A percentile compares a stretch with the other conserved stretches of the same genome.
These are phyloP conservation scores for Candida maesae DNA, from an alignment of 805 yeast species.

Conservation along the genomic window DNA sequence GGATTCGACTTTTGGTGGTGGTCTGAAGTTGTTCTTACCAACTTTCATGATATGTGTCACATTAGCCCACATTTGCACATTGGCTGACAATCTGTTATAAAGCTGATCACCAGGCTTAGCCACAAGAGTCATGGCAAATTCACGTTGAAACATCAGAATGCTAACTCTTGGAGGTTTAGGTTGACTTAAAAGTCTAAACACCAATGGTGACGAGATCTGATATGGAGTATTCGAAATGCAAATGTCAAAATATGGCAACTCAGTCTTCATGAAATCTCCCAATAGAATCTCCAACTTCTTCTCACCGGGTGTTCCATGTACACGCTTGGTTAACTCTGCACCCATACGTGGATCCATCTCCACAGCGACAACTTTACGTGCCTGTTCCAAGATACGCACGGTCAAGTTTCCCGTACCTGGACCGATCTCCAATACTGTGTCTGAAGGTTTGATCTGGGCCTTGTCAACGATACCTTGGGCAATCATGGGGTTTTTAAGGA, in stretches of 20 bases:
- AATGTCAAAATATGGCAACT: conserved; percentile 89
- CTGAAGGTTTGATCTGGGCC: conserved; percentile 89
- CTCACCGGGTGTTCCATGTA: conserved; percentile 92
- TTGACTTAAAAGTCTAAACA: conserved; percentile 84
- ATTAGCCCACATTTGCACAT: conserved; percentile 99
- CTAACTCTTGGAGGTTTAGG: conserved; percentile 95
- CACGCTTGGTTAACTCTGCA: conserved; percentile 95
- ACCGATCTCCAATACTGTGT: conserved; percentile 92
- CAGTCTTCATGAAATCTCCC: conserved; percentile 96
- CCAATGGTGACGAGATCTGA: conserved; percentile 95
- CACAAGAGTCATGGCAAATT: conserved; percentile 86
- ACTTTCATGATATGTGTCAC: conserved; percentile 98
- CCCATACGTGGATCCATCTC: conserved; percentile 99
- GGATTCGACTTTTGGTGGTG: conserved; percentile 98
- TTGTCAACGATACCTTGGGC: conserved; percentile 99
- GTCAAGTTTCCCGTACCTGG: conserved; percentile 99
- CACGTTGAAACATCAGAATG: conserved; percentile 96
- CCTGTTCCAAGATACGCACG: conserved; percentile 86
- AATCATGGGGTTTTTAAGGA: conserved; percentile 89
- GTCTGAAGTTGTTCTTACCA: conserved; percentile 93
- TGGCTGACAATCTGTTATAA: conserved; percentile 90
- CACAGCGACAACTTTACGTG: conserved; percentile 89
- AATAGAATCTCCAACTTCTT: conserved; percentile 86
- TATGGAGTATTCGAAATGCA: conserved; percentile 98
- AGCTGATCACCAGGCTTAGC: conserved; percentile 97